These are phyloP conservation scores for Trichosporon ovoides DNA, from an alignment of 1,284 basidiomycete genomes.

Conservation along the genomic window DNA sequence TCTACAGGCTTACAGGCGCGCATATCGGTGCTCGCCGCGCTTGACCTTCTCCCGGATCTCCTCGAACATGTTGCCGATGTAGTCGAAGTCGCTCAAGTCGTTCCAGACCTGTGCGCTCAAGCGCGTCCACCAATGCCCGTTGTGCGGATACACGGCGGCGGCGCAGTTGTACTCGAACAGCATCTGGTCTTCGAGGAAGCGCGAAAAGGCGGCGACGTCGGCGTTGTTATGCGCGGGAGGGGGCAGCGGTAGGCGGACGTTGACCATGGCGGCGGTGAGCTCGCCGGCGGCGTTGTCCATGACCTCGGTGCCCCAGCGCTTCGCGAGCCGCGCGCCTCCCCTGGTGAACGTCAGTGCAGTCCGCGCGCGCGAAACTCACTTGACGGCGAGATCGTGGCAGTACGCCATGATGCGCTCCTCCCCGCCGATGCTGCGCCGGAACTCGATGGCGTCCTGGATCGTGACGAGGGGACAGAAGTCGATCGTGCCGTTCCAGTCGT, in stretches of 20 bases:
- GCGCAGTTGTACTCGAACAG: slow-evolving; percentile 33
- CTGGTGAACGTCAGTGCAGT: slow-evolving; percentile 9
- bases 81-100: slow-evolving; percentile 49
- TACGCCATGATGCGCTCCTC: slow-evolving; percentile 72
- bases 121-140: slow-evolving; percentile 64
- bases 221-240: slow-evolving; percentile 20
- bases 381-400: slow-evolving; percentile 65
- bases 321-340: slow-evolving; percentile 63
- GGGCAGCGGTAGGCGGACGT: slow-evolving; percentile 44
- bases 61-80: slow-evolving; percentile 32
- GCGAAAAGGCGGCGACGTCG: slow-evolving; percentile 24
- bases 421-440: slow-evolving; percentile 74
- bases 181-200: slow-evolving; percentile 29
- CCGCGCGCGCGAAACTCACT: slow-evolving; percentile 28
- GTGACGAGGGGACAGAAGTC: slow-evolving; percentile 35
- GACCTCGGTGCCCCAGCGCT: slow-evolving; percentile 61
- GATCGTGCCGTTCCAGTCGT: slow-evolving; percentile 36
- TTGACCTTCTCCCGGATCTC: slow-evolving; percentile 29
- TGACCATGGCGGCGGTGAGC: slow-evolving; percentile 66
- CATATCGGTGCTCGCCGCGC: slow-evolving; percentile 10
- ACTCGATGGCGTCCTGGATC: slow-evolving; percentile 60
- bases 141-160: slow-evolving; percentile 53
- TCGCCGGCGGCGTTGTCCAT: slow-evolving; percentile 60
- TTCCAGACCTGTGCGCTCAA: slow-evolving; percentile 68
- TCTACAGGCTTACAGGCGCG: not conserved